phyloP scores from a whole-genome alignment of 176 grass and related monocot species.

The Rhynchospora tenuis region DNA sequence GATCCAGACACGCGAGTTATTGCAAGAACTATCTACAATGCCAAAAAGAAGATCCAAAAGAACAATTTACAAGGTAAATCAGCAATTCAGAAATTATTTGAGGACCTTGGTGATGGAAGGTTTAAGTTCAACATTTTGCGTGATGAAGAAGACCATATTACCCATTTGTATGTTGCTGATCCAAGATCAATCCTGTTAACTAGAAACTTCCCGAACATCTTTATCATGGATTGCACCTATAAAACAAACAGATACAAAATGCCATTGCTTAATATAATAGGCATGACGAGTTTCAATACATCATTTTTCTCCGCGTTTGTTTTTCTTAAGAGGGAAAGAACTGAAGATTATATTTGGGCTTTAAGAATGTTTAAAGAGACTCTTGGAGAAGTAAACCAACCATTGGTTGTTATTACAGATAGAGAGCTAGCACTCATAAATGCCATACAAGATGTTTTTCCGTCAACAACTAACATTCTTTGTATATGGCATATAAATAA shows the following conservation, averaged over 20 bases:
- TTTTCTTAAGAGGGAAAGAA: background rate
- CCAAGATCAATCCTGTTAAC: background rate
- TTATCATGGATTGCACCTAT: background rate
- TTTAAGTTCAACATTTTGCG: background rate
- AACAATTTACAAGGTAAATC: too few relatives aligned
- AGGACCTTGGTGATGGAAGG: background rate
- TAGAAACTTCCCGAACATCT: background rate
- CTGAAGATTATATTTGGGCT: background rate
- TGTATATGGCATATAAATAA: too few relatives aligned
- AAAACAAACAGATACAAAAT: conserved; percentile 10
- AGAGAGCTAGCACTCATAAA: too few relatives aligned
- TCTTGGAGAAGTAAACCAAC: too few relatives aligned
- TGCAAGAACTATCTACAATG: too few relatives aligned
- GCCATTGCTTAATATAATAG: background rate
- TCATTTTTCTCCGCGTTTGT: background rate
- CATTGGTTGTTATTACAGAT: too few relatives aligned
- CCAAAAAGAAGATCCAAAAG: too few relatives aligned
- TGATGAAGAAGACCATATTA: background rate
- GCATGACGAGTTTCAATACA: background rate
- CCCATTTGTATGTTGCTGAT: background rate
- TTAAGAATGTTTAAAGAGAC: too few relatives aligned
- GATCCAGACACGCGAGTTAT: too few relatives aligned
- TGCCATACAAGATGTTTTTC: too few relatives aligned
- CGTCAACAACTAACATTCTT: too few relatives aligned
- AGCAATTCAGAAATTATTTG: background rate